phyloP scores from a whole-genome alignment of 345 rosid genomes.

The Eucalyptus lansdowneana region DNA sequence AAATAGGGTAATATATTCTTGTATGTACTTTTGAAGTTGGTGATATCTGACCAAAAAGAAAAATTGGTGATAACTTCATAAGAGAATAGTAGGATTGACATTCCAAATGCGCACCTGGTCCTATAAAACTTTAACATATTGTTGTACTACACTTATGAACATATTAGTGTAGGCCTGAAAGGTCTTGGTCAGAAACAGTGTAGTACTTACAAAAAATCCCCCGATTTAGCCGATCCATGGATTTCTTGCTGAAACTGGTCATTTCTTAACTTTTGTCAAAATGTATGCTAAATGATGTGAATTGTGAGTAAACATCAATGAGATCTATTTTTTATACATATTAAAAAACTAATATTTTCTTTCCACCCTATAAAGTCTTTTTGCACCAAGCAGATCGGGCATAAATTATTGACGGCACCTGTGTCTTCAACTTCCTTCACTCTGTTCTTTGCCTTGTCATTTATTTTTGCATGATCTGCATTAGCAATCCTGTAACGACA shows the following conservation, averaged over 20 bases:
- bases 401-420: background rate
- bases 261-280: background rate
- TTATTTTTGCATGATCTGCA: background rate
- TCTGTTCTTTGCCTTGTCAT: background rate
- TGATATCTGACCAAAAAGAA: background rate
- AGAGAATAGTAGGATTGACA: background rate
- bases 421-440: background rate
- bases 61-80: background rate
- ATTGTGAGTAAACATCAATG: background rate
- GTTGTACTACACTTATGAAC: background rate
- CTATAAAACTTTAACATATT: background rate
- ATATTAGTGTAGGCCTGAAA: background rate
- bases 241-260: background rate
- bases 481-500: background rate
- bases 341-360: background rate
- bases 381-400: background rate
- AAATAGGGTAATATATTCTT: background rate
- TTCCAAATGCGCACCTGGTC: background rate
- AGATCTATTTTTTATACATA: background rate
- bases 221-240: background rate
- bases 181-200: background rate
- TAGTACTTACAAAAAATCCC: background rate
- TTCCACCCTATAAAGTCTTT: background rate
- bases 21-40: background rate
- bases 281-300: background rate